Conservation (phyloP, 2,329 filamentous ascomycete species). For the Didymosphaeria variabile region DNA sequence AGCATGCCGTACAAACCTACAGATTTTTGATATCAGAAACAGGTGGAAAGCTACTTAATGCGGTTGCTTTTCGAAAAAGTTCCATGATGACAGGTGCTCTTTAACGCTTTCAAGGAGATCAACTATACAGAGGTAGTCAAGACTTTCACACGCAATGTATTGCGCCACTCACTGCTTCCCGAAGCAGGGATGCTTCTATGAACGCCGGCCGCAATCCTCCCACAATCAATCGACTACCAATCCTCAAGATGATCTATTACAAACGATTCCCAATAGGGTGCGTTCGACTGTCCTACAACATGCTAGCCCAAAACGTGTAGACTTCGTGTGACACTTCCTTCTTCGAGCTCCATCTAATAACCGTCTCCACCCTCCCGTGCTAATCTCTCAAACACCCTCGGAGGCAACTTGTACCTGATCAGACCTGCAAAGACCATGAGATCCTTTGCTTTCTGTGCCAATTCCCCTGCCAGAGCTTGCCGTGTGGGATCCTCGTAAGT, state of each 20-base stretch:
- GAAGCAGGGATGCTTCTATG: background rate
- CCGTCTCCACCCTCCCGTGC: conserved; percentile 72
- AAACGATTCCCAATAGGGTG: background rate
- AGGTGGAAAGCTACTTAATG: no score
- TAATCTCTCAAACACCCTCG: conserved; percentile 86
- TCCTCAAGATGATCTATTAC: background rate
- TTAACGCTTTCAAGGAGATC: no score
- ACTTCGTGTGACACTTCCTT: background rate
- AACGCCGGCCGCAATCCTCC: background rate
- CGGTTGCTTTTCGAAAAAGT: no score
- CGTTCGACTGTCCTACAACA: background rate
- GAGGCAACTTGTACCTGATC: conserved; percentile 88
- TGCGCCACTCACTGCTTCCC: background rate
- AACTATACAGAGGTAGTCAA: background rate
- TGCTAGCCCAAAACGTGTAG: background rate
- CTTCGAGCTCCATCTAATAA: conserved; percentile 26
- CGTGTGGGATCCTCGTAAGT: conserved; percentile 74
- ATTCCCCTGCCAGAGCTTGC: conserved; percentile 67
- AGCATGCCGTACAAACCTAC: no score
- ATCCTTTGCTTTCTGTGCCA: conserved; percentile 85
- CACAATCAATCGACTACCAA: no score
- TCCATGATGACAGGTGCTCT: no score
- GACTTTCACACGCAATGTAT: background rate
- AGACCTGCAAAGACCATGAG: conserved; percentile 93
- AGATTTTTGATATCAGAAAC: no score